Base-by-base conservation (phyloP, 768 basidiomycete species). In the Podaxis mareebaensis region DNA sequence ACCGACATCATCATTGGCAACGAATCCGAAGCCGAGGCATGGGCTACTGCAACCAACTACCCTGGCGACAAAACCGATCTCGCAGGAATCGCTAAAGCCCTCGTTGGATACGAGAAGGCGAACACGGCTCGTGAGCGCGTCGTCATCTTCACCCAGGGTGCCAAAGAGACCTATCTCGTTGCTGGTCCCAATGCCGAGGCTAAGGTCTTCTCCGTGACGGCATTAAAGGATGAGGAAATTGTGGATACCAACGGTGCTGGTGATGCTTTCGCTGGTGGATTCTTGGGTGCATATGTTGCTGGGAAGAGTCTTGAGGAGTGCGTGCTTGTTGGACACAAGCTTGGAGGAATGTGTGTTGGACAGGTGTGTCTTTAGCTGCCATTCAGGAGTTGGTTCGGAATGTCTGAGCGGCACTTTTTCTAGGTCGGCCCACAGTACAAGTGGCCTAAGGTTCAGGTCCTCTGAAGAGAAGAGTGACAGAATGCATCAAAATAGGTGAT, bases 241-340 rank as follows among this genome's bases (percentile, higher is more conserved):
- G 90, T 97, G 63, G 97, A 99, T 74, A 99, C 97, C 53, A 99
- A 99, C 76, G 97, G 93, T 57, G 97, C 97, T 22, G 97, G 97
- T 48, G 96, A 99, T 74, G 94, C 93, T 48, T 99, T 99, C 70
- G 95, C 95, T 26, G 97, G 96, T 63, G 97, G 93, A 42, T 96
- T 99, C 84, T 76, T 98, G 58, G 97, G 93, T 56, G 96, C 90
- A 1, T 81, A 85, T 61, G 88, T 93, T 57, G 74, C 84, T 39
- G 95, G 94, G 12, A 97, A 93, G 83, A 77, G 72, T 30, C 70
- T 93, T 30, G 88, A 90, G 20, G 89, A 94, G 74, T 83, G 83
- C 53, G 84, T 99, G 64, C 86, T 90, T 77, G 86, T 83, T 30
- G 97, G 96, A 1, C 96, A 99, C 77, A 88, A 87, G 74, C 68